A percentile compares a stretch with the other conserved stretches of the same genome.
Evolutionary conservation across 1,139 yeast species (phyloP).

Genomic region (Diutina neorugosa): DNA sequence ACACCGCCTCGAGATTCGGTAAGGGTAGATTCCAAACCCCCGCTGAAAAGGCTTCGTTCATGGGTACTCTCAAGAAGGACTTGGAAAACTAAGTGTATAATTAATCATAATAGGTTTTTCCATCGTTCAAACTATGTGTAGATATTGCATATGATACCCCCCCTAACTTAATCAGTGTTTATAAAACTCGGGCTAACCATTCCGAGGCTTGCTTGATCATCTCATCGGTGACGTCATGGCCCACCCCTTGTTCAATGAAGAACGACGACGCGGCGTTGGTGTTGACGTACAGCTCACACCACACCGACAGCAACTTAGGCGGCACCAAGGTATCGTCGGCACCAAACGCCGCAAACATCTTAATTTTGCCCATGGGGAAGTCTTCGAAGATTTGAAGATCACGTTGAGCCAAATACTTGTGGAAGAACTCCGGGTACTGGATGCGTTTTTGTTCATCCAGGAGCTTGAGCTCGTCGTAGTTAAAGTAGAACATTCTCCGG

Average conservation of each 20-base stretch:
- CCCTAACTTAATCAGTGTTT: too few relatives aligned
- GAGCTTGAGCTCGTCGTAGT: slow-evolving; percentile 25
- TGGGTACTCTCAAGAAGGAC: slow-evolving; percentile 99
- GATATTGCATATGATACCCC: not conserved
- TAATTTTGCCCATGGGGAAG: slow-evolving; percentile 21
- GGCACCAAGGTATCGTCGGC: slow-evolving; percentile 28
- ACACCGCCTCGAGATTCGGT: slow-evolving; percentile 99
- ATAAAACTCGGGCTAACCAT: slow-evolving; percentile 16
- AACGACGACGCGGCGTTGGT: slow-evolving; percentile 16
- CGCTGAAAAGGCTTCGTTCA: slow-evolving; percentile 99
- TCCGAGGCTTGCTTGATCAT: slow-evolving; percentile 23
- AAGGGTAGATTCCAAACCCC: slow-evolving; percentile 99
- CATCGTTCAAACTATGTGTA: not conserved
- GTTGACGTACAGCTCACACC: slow-evolving; percentile 22
- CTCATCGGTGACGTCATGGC: slow-evolving; percentile 24
- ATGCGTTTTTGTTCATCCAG: slow-evolving; percentile 13
- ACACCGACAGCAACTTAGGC: slow-evolving; percentile 18
- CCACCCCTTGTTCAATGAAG: slow-evolving; percentile 20
- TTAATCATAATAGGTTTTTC: not conserved
- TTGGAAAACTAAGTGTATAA: slow-evolving; percentile 11
- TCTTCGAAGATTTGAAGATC: slow-evolving; percentile 24
- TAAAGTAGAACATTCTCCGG: slow-evolving; percentile 20
- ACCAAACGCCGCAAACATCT: slow-evolving; percentile 28
- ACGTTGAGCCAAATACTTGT: slow-evolving; percentile 17
- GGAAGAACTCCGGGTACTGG: slow-evolving; percentile 26